Conservation (phyloP, 2,329 filamentous ascomycete species). For the Fusarium sp. region DNA sequence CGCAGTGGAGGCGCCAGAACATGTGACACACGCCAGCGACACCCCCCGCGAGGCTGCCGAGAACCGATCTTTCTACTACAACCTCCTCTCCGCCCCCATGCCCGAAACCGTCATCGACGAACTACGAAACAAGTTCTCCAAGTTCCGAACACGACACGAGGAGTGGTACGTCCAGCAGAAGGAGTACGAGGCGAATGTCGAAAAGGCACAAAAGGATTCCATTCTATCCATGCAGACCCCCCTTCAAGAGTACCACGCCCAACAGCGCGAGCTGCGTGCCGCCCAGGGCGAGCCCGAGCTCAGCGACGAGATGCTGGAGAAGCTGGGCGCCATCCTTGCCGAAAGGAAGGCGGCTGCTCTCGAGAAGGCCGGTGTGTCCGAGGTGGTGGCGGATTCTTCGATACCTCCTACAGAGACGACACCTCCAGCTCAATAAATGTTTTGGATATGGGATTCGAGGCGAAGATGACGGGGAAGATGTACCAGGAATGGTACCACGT, state of each 20-base stretch:
- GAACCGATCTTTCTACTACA: conserved; percentile 80
- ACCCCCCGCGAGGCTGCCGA: conserved; percentile 83
- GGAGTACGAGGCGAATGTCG: conserved; percentile 66
- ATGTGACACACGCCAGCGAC: conserved; percentile 71
- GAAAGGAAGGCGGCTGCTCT: conserved; percentile 60
- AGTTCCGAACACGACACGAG: conserved; percentile 85
- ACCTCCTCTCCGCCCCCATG: conserved; percentile 81
- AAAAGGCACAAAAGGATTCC: conserved; percentile 51
- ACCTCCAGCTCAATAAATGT: conserved; percentile 33
- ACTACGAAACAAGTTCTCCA: conserved; percentile 84
- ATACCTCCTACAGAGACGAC: conserved; percentile 33
- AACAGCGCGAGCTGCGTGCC: conserved; percentile 63
- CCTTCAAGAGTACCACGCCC: conserved; percentile 69
- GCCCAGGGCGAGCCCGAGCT: conserved; percentile 67
- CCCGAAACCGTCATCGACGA: conserved; percentile 84
- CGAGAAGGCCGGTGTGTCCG: conserved; percentile 53
- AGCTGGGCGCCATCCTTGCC: conserved; percentile 72
- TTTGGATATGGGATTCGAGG: conserved; percentile 1
- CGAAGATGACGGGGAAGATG: conserved; percentile 26
- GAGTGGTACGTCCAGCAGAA: conserved; percentile 76
- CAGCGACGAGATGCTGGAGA: conserved; percentile 69
- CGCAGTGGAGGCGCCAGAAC: conserved; percentile 60
- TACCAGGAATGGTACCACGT: conserved; percentile 36
- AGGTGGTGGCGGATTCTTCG: conserved; percentile 42
- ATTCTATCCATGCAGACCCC: conserved; percentile 63